Percentiles rank a stretch among this genome's conserved stretches.
phyloP scores from a whole-genome alignment of 495 filamentous ascomycete species.

The Annulohypoxylon moriforme region DNA sequence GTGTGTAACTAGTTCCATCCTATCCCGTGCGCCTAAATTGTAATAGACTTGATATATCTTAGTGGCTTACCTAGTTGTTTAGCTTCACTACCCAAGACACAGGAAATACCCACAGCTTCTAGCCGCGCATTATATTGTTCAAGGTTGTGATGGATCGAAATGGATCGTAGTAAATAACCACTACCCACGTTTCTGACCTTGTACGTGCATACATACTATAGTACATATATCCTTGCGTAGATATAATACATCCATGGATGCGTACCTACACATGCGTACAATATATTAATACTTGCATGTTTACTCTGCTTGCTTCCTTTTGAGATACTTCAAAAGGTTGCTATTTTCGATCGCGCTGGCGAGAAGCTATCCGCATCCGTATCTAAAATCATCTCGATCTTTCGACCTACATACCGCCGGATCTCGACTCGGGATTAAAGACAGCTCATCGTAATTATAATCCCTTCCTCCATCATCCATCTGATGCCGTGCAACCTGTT shows the following conservation, averaged over 20 bases:
- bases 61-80: constrained; percentile 12
- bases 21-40: constrained; percentile 33
- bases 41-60: constrained; percentile 27
- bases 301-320: background rate
- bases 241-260: background rate
- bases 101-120: constrained; percentile 29
- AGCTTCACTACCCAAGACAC: constrained; percentile 14
- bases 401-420: constrained; percentile 12
- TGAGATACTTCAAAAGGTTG: background rate
- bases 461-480: constrained; percentile 18
- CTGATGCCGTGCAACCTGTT: constrained; percentile 31
- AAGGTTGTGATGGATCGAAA: constrained; percentile 7
- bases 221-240: background rate
- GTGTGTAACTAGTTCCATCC: constrained; percentile 35
- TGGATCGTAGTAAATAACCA: constrained; percentile 30
- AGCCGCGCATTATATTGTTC: constrained; percentile 19
- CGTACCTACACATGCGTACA: background rate
- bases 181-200: constrained; percentile 21
- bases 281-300: constrained; percentile 5
- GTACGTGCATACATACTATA: constrained; percentile 15
- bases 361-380: background rate
- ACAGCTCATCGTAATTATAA: constrained; percentile 16
- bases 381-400: background rate
- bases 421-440: constrained; percentile 14
- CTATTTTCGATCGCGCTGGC: background rate